Base-by-base conservation (phyloP, 352 stramenopile genomes). In the Pythium volutum region DNA sequence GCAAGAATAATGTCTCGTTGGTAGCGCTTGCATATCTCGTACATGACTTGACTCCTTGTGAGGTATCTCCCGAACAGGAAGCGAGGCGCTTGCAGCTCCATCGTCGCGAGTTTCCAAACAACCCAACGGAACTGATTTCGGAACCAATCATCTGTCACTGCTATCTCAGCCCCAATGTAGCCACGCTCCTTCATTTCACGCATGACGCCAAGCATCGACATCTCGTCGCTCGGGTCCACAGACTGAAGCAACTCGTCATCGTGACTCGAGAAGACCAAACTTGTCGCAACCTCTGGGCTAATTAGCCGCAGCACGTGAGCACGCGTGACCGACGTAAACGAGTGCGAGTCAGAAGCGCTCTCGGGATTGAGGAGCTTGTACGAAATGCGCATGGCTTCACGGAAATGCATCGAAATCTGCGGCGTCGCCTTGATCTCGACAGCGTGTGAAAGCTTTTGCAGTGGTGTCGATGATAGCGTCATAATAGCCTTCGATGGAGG, bases 61-160 rank as follows among this genome's bases (percentile, higher is more conserved):
- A 87, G 27, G 43, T 91, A 89, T 20, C 81, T 81, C 11, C 70
- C 61, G 14, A 81, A 53, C 39, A 91, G 66, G 18, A 88, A 72
- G 14, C 64, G 62, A 43, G 76, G 69, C 26, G 83, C 87, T 18
- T 62, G 58, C 0, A 77, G 60, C 43, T 91, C 81, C 71, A 75
- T 87, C 9, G 68, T 62, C 39, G 81, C 75, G 27, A 88, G 70
- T 51, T 91, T 91, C 77, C 79, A 88, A 22, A 91, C 72, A 39
- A 89, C 65, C 81, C 81, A 91, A 1, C 81, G 69, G 63, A 74
- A 91, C n/a, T 91, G 81, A 62, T 89, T 91, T 12, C 71, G 39
- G 63, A 91, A 91, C 81, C 81, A 91, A 25, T 50, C 53, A 26
- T 70, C 68, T 14, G 79, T 82, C 23, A 77, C 79, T 5, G 66